Evolutionary conservation across 2,329 filamentous ascomycete species (phyloP), one percentile per base, ranked within the genome.

Genomic region (Rachicladosporium sp.): DNA sequence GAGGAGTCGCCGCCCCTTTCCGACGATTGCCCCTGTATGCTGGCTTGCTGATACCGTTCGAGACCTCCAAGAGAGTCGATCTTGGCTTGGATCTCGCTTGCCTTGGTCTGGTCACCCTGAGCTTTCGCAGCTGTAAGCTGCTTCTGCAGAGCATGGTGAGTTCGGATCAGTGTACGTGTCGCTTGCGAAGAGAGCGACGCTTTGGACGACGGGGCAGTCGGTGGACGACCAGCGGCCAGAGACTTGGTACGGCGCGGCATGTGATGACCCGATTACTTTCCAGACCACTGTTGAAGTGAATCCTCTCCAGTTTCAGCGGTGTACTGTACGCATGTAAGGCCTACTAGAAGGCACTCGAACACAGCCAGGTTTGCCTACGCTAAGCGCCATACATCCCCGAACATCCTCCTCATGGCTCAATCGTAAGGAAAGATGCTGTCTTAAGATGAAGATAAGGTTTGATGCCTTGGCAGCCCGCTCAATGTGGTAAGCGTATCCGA

Each of bases 1-100:
- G 73, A 77, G 2, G 74, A 76, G 54, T 80, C 76, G n/a, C 76
- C 76, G 29, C 76, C 76, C 8, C 76, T 68, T 31, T 72, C 67
- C 27, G 63, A 62, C 3, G 73, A 72, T 52, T 80, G 76, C 0
- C 76, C 76, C 36, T 71, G 68, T 44, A 73, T 75, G 59, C 74
- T 78, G 35, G 76, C 76, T 34, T 69, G 63, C 54, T 80, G 76
- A 47, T 80, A 80, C 15, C 62, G 65, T 46, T 72, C 61, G 38
- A 80, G 56, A 1, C 76, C 76, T 6, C 76, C 76, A 37, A 71
- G 66, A n/a, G 63, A 60, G 13, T 69, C 61, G 41, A 80, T 74
- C 38, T 71, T 60, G 11, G 55, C 53, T 40, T 69, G 59, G 10
- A 79, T 55, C 10, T 60, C 53, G 27, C 55, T 50, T 13, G 67